Base-by-base conservation (phyloP, 805 yeast species). In the Sugiyamaella valdiviana region DNA sequence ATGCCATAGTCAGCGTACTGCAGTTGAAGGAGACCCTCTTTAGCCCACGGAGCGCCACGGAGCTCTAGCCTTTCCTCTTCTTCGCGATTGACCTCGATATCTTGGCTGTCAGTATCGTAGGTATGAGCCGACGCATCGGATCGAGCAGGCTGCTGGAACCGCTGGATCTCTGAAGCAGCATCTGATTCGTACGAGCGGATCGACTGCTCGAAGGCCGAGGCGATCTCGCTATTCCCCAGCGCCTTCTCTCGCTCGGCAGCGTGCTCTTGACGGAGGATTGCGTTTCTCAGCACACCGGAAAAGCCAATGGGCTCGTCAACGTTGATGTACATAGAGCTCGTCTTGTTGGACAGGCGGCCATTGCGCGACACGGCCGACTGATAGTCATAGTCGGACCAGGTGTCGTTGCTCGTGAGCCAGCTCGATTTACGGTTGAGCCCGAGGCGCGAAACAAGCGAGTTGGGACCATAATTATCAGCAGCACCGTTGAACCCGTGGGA, bases 41-140 rank as follows among this genome's bases (percentile, higher is more conserved):
- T 81, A 45, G 80, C 73, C 78, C 86, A 84, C 1, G 93, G 91
- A 1, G 89, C 79, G 1, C 90, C 91, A 44, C 74, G 73, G 39
- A 79, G 68, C 57, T 81, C 88, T 49, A 83, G 66, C 22, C 74
- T 75, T 21, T 48, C 49, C 12, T 39, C 44, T 16, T 44, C 44
- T 17, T 20, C 19, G 20, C 36, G 7, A 15, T 24, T 26, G 5
- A 39, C 10, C 9, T 20, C 22, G 19, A n/a, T 7, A 19, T 40
- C 36, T 23, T 23, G 10, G 5, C n/a, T n/a, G n/a, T n/a, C n/a
- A n/a, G 32, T 26, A 10, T 26, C 32, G 10, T n/a, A 26, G 4
- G 32, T 26, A 12, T 10, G 9, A 10, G 32, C 32, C 6, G 10
- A 14, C 5, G n/a, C 9, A 15, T 24, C 26, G 9, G 15, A 24